A percentile compares a stretch with the other conserved stretches of the same genome.
phyloP scores from a whole-genome alignment of 306 rosid species.

The Lagenaria siceraria region DNA sequence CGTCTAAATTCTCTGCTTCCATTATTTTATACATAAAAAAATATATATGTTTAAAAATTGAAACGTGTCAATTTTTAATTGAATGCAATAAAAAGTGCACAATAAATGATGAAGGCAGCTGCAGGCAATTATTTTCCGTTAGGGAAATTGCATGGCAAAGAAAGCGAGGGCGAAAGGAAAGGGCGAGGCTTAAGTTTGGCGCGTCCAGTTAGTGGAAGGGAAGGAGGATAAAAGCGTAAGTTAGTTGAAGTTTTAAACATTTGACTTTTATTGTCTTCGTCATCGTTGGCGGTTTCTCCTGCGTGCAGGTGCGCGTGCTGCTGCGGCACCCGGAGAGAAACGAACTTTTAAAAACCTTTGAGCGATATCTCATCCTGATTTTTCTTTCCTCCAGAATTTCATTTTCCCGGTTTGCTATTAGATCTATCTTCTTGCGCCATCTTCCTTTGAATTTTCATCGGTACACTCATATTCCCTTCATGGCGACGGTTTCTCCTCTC shows the following conservation, averaged over 20 bases:
- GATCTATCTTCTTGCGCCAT: slow-evolving; percentile 19
- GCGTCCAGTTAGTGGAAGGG: neutral
- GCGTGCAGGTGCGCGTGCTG: neutral
- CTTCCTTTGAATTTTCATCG: neutral
- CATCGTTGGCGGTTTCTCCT: slow-evolving; percentile 59
- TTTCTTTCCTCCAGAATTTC: neutral
- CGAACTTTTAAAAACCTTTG: neutral
- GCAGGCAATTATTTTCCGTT: no score
- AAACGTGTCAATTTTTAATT: no score
- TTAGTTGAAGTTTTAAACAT: neutral
- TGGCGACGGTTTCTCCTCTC: slow-evolving; percentile 91
- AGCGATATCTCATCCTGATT: neutral
- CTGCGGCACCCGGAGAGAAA: neutral
- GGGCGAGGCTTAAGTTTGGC: neutral
- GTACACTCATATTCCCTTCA: slow-evolving; percentile 8
- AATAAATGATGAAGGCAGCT: no score
- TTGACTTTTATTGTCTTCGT: slow-evolving; percentile 18
- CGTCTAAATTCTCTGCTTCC: no score
- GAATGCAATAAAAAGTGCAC: no score
- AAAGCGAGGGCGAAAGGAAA: neutral
- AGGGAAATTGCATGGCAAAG: slow-evolving; percentile 1
- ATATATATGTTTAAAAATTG: no score
- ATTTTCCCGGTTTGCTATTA: slow-evolving; percentile 6
- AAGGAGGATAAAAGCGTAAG: slow-evolving; percentile 1
- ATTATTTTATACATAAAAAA: no score